Evolutionary conservation across 495 filamentous ascomycete genomes (phyloP).

Genomic region (Talaromyces ruber): DNA sequence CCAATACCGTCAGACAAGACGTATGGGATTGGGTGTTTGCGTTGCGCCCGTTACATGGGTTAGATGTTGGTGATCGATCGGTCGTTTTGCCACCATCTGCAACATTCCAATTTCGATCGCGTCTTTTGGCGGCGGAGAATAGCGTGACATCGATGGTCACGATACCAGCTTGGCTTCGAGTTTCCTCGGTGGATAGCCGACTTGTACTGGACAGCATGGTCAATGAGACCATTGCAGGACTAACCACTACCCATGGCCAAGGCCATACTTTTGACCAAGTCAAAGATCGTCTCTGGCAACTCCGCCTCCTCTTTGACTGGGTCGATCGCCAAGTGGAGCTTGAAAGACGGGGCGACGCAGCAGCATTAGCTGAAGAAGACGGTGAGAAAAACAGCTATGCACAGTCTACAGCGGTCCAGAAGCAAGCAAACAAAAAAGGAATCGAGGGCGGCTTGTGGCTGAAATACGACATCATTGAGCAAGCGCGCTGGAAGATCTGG

Average conservation of each 20-base stretch:
- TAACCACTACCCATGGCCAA: background rate
- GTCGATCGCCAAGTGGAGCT: constrained; percentile 42
- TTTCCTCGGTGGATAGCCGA: constrained; percentile 69
- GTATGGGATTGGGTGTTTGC: constrained; percentile 73
- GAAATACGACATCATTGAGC: constrained; percentile 33
- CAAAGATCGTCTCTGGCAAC: constrained; percentile 62
- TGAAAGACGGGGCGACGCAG: constrained; percentile 21
- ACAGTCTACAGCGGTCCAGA: background rate
- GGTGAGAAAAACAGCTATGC: background rate
- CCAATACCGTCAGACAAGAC: constrained; percentile 18
- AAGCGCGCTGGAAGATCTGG: constrained; percentile 38
- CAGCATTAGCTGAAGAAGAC: background rate
- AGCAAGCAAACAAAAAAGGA: background rate
- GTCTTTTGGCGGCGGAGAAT: constrained; percentile 19
- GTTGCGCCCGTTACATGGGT: constrained; percentile 48
- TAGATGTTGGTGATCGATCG: constrained; percentile 70
- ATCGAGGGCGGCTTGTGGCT: constrained; percentile 26
- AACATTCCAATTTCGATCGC: constrained; percentile 19
- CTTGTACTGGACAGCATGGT: constrained; percentile 61
- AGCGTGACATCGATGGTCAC: constrained; percentile 22
- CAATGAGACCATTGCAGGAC: constrained; percentile 42
- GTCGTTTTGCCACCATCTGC: constrained; percentile 57
- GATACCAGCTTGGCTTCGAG: constrained; percentile 33
- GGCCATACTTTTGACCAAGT: constrained; percentile 27
- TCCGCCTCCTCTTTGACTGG: constrained; percentile 78